Base-by-base conservation (phyloP, 345 rosid genomes). In the Noccaea caerulescens region DNA sequence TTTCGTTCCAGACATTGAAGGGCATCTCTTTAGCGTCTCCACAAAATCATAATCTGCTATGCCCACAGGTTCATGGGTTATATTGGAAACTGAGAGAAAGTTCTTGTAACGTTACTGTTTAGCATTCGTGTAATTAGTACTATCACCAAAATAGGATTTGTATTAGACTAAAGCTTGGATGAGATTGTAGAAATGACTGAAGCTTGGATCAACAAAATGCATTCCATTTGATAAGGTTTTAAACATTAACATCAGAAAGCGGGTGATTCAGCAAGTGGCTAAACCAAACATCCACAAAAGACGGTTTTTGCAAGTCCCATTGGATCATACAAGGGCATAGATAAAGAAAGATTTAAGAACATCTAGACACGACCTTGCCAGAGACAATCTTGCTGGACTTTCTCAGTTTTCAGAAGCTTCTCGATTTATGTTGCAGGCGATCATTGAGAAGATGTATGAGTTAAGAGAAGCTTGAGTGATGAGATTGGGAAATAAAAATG, bases 1-100 rank as follows among this genome's bases (percentile, higher is more conserved):
- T 43, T 88, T 93, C 72, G 76, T 88, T 43, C 98, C 97, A 1
- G 91, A 90, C 74, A 86, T 93, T 63, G 81, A 90, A 81, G 97
- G 96, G 20, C 98, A 88, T 78, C 41, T 90, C 12, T 82, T 69
- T 73, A 86, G 69, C 68, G 76, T 79, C 61, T 69, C 86, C 3
- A 66, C 58, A 1, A 71, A 59, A 63, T 70, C 67, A 2, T 71
- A 71, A 27, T 27, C 30, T 25, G 27, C 27, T 25, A 25, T 25
- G 27, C 27, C 2, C 27, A 25, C 3, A 25, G 27, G 27, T 25
- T 25, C 27, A 25, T 25, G 27, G 2, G 27, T 25, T 25, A 3
- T 25, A 25, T 16, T 44, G 33, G 14, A 30, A 57, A 46, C 16
- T 9, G 33, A 32, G 57, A 34, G 49, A 25, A 13, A 47, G 2